Evolutionary conservation across 2,329 filamentous ascomycete genomes (phyloP).

Genomic region (Grosmannia clavigera): DNA sequence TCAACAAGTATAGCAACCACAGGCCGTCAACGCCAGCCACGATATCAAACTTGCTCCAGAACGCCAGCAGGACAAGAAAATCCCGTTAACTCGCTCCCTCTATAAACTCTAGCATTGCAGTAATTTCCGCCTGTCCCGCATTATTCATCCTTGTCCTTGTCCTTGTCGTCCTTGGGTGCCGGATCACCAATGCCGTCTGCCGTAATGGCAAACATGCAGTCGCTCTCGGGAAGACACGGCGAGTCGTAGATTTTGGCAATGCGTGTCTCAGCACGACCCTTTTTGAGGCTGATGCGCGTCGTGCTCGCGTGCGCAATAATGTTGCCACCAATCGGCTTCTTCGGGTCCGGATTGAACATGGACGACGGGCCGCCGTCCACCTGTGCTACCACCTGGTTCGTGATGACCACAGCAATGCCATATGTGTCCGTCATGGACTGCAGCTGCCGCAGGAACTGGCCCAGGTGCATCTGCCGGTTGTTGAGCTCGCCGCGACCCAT

Average conservation of each 20-base stretch:
- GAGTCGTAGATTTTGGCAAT: constrained; percentile 99
- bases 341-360: constrained; percentile 99
- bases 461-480: constrained; percentile 78
- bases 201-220: constrained; percentile 92
- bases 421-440: constrained; percentile 73
- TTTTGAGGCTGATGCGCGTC: constrained; percentile 87
- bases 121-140: neutral
- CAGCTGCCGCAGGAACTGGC: constrained; percentile 77
- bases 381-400: constrained; percentile 96
- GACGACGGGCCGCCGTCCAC: constrained; percentile 91
- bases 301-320: constrained; percentile 98
- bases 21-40: neutral
- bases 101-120: neutral
- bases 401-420: constrained; percentile 95
- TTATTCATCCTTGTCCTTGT: constrained; percentile 11
- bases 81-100: neutral
- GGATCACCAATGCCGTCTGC: constrained; percentile 96
- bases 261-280: constrained; percentile 86
- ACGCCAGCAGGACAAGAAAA: neutral
- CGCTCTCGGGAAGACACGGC: constrained; percentile 89
- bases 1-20: neutral
- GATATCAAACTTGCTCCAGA: neutral
- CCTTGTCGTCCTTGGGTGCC: constrained; percentile 91
- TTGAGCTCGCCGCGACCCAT: constrained; percentile 92
- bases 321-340: constrained; percentile 97